Evolutionary conservation across 2,329 filamentous ascomycete species (phyloP).

Genomic region (Microcyclosporella mali): DNA sequence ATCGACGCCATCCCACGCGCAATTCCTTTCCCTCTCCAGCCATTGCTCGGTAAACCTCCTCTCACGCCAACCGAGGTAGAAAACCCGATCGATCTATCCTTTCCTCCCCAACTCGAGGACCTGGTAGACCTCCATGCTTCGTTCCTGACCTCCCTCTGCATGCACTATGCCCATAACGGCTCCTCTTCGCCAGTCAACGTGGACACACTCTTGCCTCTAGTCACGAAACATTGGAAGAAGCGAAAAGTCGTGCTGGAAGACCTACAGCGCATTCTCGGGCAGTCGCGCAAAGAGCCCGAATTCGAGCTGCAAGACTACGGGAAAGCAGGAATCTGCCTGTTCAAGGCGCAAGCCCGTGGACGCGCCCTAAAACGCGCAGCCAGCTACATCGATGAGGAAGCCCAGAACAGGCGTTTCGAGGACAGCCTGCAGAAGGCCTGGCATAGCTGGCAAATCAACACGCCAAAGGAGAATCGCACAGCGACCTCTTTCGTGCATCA

Average conservation of each 20-base stretch:
- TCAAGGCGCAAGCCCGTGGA: conserved; percentile 8
- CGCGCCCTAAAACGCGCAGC: conserved; percentile 14
- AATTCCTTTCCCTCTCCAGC: conserved; percentile 18
- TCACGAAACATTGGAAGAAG: conserved; percentile 42
- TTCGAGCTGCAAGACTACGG: conserved; percentile 27
- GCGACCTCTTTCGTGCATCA: conserved; percentile 48
- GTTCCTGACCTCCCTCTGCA: conserved; percentile 44
- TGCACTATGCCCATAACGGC: conserved; percentile 47
- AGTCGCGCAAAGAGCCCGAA: conserved; percentile 27
- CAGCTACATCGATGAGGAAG: conserved; percentile 30
- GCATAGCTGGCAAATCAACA: conserved; percentile 33
- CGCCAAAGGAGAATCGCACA: conserved; percentile 35
- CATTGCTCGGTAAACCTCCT: conserved; percentile 28
- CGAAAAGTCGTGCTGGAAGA: conserved; percentile 42
- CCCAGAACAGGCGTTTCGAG: conserved; percentile 47
- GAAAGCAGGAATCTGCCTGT: conserved; percentile 26
- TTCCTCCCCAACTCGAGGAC: conserved; percentile 40
- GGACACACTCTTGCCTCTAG: conserved; percentile 33
- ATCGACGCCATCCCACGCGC: conserved; percentile 20
- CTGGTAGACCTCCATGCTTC: conserved; percentile 43
- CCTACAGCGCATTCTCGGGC: conserved; percentile 41
- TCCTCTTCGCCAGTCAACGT: conserved; percentile 41
- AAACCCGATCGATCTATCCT: conserved; percentile 15
- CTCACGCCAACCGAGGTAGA: conserved; percentile 22
- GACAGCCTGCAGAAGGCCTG: conserved; percentile 42